Evolutionary conservation across 768 basidiomycete species (phyloP), one percentile per base, ranked within the genome.

Genomic region (Boletus insuetus): DNA sequence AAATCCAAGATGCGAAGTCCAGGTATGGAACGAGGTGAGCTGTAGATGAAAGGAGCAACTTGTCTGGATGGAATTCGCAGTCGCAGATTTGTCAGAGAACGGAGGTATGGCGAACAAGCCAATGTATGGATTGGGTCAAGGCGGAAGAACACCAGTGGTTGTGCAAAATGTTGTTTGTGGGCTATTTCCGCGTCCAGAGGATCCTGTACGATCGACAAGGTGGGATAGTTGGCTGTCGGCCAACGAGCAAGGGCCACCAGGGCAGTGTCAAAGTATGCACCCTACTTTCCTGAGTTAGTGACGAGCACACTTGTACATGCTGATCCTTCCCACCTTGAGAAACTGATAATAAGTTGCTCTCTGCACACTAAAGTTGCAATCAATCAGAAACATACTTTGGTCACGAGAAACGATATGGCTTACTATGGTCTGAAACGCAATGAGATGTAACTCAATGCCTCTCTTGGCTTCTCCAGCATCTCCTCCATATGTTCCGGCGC

Each of bases 391-490:
- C 49, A 22, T 34, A 2, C 20, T 50, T 53, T 49, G 43, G 50
- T 32, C 17, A 22, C 4, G 35, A 54, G n/a, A 43, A 35, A 14
- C 6, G 13, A 29, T 2, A 24, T 16, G 14, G 72, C 87, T 73
- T 66, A 90, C 87, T 94, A 95, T 4, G 94, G 93, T 52, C 87
- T 79, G 71, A 96, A 95, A 56, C 87, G 74, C 49, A 96, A 65
- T 5, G 83, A 79, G 16, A 95, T 72, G 58, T 75, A 75, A 37
- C 70, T 59, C 58, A 96, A 61, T 0, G 58, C 63, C 13, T 69
- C 63, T 49, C 80, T 73, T 6, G 85, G 82, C 29, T 74, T 70
- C 52, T 75, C 66, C 55, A 87, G 77, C 34, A 94, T 76, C 48
- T 87, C 85, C 58, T 87, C 85, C 48, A 94, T 68, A 69, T 93